Conservation (phyloP, 148 eudicot genomes). For the Rhododendron mucronatum region DNA sequence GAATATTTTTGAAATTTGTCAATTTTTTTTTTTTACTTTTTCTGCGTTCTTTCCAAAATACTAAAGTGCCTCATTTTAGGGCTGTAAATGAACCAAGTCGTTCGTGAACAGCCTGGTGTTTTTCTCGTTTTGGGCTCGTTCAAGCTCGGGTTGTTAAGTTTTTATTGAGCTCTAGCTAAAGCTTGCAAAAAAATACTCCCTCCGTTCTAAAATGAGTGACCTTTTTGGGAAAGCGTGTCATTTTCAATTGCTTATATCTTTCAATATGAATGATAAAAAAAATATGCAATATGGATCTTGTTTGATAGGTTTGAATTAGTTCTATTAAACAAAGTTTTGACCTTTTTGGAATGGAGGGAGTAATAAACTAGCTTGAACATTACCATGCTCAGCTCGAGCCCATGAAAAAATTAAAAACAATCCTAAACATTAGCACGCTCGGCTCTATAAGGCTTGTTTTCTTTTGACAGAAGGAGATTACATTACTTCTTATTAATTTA, state of each 20-base stretch:
- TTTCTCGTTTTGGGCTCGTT: not conserved
- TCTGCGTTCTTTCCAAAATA: not conserved
- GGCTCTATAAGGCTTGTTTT: not conserved
- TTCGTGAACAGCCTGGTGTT: not conserved
- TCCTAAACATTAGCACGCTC: too few species aligned
- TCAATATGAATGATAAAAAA: too few species aligned
- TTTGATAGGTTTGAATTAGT: too few species aligned
- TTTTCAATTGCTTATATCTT: too few species aligned
- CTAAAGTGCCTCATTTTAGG: not conserved
- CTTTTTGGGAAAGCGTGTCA: too few species aligned
- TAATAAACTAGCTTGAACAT: not conserved
- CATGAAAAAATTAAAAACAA: not conserved
- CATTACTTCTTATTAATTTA: not conserved
- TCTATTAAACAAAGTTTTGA: too few species aligned
- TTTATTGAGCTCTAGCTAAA: not conserved
- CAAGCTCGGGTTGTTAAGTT: not conserved
- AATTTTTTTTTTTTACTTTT: not conserved
- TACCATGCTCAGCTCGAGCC: not conserved
- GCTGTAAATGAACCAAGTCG: not conserved
- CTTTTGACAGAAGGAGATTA: not conserved
- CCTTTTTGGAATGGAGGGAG: too few species aligned
- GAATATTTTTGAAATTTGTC: not conserved
- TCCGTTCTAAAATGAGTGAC: too few species aligned
- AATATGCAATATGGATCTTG: too few species aligned
- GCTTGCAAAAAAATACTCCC: too few species aligned